Evolutionary conservation across 192 early-diverging fungal species (phyloP).

Genomic region (Coemansia sp.): DNA sequence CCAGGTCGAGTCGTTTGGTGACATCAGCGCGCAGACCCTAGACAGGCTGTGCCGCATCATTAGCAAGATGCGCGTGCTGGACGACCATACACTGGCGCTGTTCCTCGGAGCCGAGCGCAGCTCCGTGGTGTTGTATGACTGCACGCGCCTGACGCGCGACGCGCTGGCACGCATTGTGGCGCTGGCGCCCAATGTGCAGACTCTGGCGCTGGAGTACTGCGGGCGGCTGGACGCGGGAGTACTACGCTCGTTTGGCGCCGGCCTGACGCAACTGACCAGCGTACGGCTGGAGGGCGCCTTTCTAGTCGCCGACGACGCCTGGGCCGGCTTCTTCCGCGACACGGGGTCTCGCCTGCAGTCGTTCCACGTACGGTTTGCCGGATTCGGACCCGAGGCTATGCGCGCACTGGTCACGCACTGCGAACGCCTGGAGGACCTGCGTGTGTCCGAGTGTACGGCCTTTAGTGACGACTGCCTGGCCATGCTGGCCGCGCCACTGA

Average conservation of each 20-base stretch:
- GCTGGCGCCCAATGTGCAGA: slow-evolving; percentile 60
- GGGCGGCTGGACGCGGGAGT: slow-evolving; percentile 62
- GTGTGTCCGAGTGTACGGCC: slow-evolving; percentile 58
- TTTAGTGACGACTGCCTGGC: slow-evolving; percentile 55
- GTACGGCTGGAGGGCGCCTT: slow-evolving; percentile 71
- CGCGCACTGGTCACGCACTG: slow-evolving; percentile 59
- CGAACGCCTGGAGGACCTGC: slow-evolving; percentile 57
- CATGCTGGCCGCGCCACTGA: slow-evolving; percentile 36
- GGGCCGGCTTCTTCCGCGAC: slow-evolving; percentile 57
- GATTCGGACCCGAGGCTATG: slow-evolving; percentile 56
- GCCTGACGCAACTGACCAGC: slow-evolving; percentile 50
- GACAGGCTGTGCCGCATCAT: slow-evolving; percentile 75
- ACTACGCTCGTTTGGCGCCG: slow-evolving; percentile 40
- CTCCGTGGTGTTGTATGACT: slow-evolving; percentile 71
- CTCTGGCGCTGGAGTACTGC: slow-evolving; percentile 68
- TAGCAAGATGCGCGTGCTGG: slow-evolving; percentile 67
- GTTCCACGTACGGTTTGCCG: slow-evolving; percentile 59
- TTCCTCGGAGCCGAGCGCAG: slow-evolving; percentile 64
- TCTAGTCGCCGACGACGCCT: slow-evolving; percentile 60
- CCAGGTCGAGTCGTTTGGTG: slow-evolving; percentile 81
- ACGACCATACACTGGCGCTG: slow-evolving; percentile 59
- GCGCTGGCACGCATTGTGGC: slow-evolving; percentile 60
- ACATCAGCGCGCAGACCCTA: slow-evolving; percentile 67
- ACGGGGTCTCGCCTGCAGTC: slow-evolving; percentile 54
- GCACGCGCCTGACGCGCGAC: slow-evolving; percentile 60